A percentile compares a stretch with the other conserved stretches of the same genome.
These are phyloP conservation scores for Flaveria robusta DNA, from an alignment of 129 eudicot genomes.

Conservation along the genomic window DNA sequence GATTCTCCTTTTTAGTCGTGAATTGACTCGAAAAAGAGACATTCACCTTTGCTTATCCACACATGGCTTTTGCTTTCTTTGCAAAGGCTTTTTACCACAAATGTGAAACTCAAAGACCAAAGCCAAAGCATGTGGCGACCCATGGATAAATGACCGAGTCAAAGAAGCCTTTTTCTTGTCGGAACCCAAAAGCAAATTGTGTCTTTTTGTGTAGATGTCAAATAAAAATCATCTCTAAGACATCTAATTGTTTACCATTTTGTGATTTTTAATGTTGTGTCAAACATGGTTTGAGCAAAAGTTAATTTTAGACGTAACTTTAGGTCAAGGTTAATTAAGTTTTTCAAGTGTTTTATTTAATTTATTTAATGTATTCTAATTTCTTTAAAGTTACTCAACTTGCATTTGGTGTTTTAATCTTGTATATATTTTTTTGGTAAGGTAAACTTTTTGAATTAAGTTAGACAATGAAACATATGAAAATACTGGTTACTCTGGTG, in stretches of 20 bases:
- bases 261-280: not conserved
- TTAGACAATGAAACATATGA: no score
- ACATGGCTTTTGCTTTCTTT: conserved; percentile 39
- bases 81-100: conserved; percentile 30
- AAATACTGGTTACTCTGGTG: no score
- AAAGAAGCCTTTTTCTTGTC: conserved; percentile 29
- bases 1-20: conserved; percentile 26
- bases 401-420: no score
- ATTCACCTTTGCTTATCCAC: conserved; percentile 32
- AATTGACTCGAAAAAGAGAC: conserved; percentile 30
- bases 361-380: no score
- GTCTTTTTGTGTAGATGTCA: conserved; percentile 5
- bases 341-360: no score
- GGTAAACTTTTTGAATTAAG: no score
- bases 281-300: no score
- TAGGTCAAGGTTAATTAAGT: no score
- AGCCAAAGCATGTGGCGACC: conserved; percentile 24
- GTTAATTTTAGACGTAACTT: no score
- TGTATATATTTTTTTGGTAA: no score
- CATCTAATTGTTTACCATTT: not conserved
- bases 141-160: conserved; percentile 23
- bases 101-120: conserved; percentile 38
- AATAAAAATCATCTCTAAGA: not conserved
- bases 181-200: conserved; percentile 16
- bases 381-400: no score